Conservation (phyloP, 2,329 filamentous ascomycete genomes). For the Scedosporium dehoogii region DNA sequence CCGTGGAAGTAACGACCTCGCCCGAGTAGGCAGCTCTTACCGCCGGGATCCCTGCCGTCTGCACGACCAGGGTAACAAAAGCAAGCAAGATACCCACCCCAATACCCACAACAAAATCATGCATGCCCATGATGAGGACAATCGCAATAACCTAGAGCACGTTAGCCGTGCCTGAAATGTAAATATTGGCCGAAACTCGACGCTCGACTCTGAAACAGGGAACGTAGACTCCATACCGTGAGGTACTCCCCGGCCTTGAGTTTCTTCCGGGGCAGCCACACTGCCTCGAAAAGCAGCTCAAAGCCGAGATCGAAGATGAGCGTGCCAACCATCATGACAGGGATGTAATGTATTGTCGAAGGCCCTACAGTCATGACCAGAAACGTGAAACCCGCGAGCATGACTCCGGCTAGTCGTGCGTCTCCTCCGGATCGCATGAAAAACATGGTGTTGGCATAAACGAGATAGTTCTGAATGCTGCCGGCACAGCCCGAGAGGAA, state of each 20-base stretch:
- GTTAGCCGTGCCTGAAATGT: slow-evolving; percentile 77
- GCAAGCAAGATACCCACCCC: slow-evolving; percentile 85
- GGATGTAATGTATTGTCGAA: slow-evolving; percentile 83
- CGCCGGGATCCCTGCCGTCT: slow-evolving; percentile 81
- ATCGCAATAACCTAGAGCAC: slow-evolving; percentile 54
- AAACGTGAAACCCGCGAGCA: slow-evolving; percentile 72
- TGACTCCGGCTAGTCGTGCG: slow-evolving; percentile 72
- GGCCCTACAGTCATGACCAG: slow-evolving; percentile 80
- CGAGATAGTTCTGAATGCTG: slow-evolving; percentile 93
- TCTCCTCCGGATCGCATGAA: slow-evolving; percentile 91
- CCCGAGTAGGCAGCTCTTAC: slow-evolving; percentile 87
- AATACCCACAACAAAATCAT: slow-evolving; percentile 94
- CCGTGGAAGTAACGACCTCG: slow-evolving; percentile 81
- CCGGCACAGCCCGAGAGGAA: slow-evolving; percentile 76
- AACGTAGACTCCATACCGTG: slow-evolving; percentile 45
- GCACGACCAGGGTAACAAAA: slow-evolving; percentile 82
- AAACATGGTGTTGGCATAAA: slow-evolving; percentile 95
- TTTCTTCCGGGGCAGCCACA: slow-evolving; percentile 83
- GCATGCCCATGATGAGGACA: slow-evolving; percentile 89
- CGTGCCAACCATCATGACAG: slow-evolving; percentile 92
- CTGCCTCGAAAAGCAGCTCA: slow-evolving; percentile 78
- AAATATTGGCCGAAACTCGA: slow-evolving; percentile 49
- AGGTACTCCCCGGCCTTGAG: slow-evolving; percentile 79
- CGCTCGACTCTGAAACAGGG: background rate
- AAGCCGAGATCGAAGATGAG: slow-evolving; percentile 93